These are phyloP conservation scores for Hyphopichia homilentoma DNA, from an alignment of 805 yeast species.

Conservation along the genomic window DNA sequence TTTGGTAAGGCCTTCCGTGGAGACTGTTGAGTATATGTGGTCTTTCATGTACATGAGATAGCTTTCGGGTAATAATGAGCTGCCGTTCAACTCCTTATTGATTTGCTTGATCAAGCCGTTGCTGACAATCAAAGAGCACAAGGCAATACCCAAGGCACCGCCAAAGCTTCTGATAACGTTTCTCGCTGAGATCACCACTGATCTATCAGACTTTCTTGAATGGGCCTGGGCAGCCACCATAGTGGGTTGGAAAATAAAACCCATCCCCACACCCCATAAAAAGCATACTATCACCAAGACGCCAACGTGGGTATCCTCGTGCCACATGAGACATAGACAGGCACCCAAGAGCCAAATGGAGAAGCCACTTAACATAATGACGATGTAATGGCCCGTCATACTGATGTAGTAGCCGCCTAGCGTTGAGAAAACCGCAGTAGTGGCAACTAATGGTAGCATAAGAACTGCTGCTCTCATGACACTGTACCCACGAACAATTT, in stretches of 20 bases:
- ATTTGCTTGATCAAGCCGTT: constrained; percentile 20
- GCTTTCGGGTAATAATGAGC: constrained; percentile 6
- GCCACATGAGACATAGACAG: constrained; percentile 21
- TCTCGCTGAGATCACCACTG: constrained; percentile 30
- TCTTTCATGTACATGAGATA: constrained; percentile 17
- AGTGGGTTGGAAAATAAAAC: constrained; percentile 48
- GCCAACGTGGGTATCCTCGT: constrained; percentile 14
- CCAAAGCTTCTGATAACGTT: constrained; percentile 33
- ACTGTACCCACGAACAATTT: constrained; percentile 18
- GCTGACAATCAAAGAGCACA: constrained; percentile 24
- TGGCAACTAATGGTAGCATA: constrained; percentile 22
- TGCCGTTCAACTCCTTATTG: constrained; percentile 7
- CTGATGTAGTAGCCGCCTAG: constrained; percentile 43
- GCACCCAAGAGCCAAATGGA: constrained; percentile 20
- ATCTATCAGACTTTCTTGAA: constrained; percentile 27
- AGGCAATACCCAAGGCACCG: constrained; percentile 30
- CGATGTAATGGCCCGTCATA: constrained; percentile 37
- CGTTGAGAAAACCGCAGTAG: constrained; percentile 39
- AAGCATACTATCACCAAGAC: constrained; percentile 7
- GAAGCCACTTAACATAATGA: constrained; percentile 30
- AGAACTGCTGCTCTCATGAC: constrained; percentile 17
- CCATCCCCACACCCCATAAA: constrained; percentile 33
- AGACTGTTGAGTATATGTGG: constrained; percentile 27
- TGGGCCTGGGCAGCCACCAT: constrained; percentile 45
- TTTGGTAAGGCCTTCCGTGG: constrained; percentile 15